Evolutionary conservation across 2,329 filamentous ascomycete genomes (phyloP), one percentile per base, ranked within the genome.

Genomic region (Aspergillus versicolor): DNA sequence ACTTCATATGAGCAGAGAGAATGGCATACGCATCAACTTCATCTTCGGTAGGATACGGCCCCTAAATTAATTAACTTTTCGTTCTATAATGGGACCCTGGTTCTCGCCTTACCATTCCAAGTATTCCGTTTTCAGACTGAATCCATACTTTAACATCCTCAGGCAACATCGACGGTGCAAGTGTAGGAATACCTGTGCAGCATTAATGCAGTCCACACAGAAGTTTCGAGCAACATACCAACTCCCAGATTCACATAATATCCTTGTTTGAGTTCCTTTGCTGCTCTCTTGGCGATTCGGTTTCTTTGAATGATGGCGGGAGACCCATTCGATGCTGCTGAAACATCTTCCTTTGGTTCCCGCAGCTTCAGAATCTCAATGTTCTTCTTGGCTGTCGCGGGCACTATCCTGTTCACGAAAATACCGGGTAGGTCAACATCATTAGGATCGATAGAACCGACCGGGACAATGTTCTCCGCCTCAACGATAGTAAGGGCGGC

Each of bases 61-160:
- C 90, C 75, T 30, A 30, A 9, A 30, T 74, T 24, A 1, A 11
- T 15, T 17, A 13, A 57, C 41, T 9, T 47, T 43, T 55, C 22
- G 21, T 47, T 21, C 41, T 12, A 21, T 15, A 45, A 5, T 1
- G 5, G 11, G 6, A 3, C 37, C 3, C 13, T 5, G 41, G n/a
- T n/a, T 43, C 5, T 24, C 2, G 49, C 53, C 65, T 56, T 61
- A 72, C 70, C 70, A 95, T 91, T 43, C 91, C 91, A 1, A 95
- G 74, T 56, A 95, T 88, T 11, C 91, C 91, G 73, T 95, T 95
- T 77, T 95, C 91, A 0, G 88, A 91, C 72, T 95, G 91, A 43
- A 95, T 83, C 84, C 90, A 91, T 30, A 96, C 91, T 59, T 88
- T 85, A 15, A 85, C 82, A 50, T 83, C 83, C 0, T 83, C 73